These are phyloP conservation scores for Tolypocladium ovalisporum DNA, from an alignment of 2,329 filamentous ascomycete species.

Conservation along the genomic window DNA sequence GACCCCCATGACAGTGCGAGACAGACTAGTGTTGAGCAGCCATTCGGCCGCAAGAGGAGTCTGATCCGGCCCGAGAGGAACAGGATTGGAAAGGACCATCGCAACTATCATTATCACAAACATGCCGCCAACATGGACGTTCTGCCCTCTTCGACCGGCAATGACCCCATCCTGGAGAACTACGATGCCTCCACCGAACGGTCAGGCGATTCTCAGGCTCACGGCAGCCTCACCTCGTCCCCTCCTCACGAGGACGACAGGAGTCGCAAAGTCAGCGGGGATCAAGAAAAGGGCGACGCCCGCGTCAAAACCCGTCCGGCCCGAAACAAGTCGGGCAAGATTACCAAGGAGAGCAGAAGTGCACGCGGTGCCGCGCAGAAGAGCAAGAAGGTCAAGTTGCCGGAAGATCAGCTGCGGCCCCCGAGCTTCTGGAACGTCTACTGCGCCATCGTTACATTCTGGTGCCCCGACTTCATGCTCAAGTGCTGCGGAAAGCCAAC, in stretches of 20 bases:
- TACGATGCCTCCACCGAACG: conserved; percentile 53
- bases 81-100: conserved; percentile 75
- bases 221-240: conserved; percentile 36
- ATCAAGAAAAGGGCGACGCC: conserved; percentile 20
- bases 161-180: conserved; percentile 78
- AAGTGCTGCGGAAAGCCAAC: conserved; percentile 76
- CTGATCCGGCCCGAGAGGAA: conserved; percentile 82
- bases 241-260: conserved; percentile 23
- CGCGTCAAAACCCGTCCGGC: conserved; percentile 22
- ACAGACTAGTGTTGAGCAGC: conserved; percentile 17
- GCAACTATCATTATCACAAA: conserved; percentile 91
- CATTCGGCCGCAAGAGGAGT: conserved; percentile 64
- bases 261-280: conserved; percentile 20
- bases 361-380: conserved; percentile 24
- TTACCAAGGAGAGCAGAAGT: conserved; percentile 44
- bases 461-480: conserved; percentile 78
- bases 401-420: conserved; percentile 58
- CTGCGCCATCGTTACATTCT: conserved; percentile 88
- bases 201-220: conserved; percentile 32
- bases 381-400: conserved; percentile 28
- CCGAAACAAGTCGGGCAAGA: conserved; percentile 45
- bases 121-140: conserved; percentile 90
- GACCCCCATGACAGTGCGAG: conserved; percentile 19
- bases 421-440: conserved; percentile 93
- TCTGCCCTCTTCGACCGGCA: conserved; percentile 81